Conservation (phyloP, 2,329 filamentous ascomycete genomes). For the Aureobasidium uvarum region DNA sequence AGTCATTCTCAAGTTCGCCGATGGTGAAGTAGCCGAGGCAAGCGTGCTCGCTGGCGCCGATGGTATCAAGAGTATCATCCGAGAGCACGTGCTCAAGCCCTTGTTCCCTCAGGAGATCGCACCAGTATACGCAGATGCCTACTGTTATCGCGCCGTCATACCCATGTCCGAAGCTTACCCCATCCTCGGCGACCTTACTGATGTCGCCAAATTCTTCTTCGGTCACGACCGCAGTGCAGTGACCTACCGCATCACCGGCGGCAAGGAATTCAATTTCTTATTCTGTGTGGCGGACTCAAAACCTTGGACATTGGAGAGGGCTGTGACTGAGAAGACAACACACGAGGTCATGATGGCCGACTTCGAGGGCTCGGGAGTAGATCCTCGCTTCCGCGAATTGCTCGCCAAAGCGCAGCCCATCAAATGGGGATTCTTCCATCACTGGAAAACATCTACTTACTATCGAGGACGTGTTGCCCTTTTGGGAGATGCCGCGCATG, state of each 20-base stretch:
- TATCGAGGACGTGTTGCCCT: neutral
- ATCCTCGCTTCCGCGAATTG: neutral
- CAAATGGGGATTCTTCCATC: constrained; percentile 18
- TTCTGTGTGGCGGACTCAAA: neutral
- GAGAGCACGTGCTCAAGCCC: constrained; percentile 34
- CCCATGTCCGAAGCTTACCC: constrained; percentile 41
- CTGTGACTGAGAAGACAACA: neutral
- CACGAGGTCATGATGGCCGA: constrained; percentile 17
- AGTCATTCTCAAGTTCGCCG: constrained; percentile 42
- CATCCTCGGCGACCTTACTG: constrained; percentile 39
- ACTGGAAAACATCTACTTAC: constrained; percentile 2
- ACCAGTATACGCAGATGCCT: constrained; percentile 35
- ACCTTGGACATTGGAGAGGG: neutral
- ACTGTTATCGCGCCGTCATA: constrained; percentile 37
- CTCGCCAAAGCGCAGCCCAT: neutral
- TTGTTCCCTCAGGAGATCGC: constrained; percentile 31
- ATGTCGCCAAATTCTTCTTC: constrained; percentile 38
- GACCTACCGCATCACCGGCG: constrained; percentile 25
- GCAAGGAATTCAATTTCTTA: constrained; percentile 12
- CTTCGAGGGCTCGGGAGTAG: neutral
- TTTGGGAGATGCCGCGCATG: constrained; percentile 12
- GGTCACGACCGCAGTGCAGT: constrained; percentile 25
- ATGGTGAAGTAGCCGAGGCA: constrained; percentile 39
- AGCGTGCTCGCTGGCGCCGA: constrained; percentile 43
- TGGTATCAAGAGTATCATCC: constrained; percentile 27